Base-by-base conservation (phyloP, 1,284 basidiomycete genomes). In the Ganoderma multipileum region DNA sequence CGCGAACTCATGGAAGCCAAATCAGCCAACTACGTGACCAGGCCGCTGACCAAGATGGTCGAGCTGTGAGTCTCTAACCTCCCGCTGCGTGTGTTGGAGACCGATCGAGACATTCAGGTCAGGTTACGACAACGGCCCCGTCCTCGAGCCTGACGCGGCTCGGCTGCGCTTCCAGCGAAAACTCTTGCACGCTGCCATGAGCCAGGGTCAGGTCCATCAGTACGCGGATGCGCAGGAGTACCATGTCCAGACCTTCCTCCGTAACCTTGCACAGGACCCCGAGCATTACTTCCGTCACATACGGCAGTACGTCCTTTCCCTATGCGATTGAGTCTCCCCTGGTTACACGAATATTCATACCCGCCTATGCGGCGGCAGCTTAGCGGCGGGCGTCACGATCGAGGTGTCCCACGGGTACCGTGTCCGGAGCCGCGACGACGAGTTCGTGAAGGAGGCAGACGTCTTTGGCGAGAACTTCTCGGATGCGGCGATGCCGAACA, bases 371-470 rank as follows among this genome's bases (percentile, higher is more conserved):
- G 28, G 28, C 5, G 16, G 16, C 57, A 72, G 71, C 20, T 26
- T 71, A 23, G 52, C 66, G 2, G 68, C 66, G 12, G 70, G 69
- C 2, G 26, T 71, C 20, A 47, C 70, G 8, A 61, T 73, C 38
- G 68, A 71, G 63, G 61, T 73, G 3, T 68, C 71, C 36, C 68
- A 74, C 42, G 72, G 72, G 4, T 66, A 71, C 36, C 60, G 58
- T 2, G 70, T 76, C 33, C 50, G 47, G 16, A 70, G 63, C 41
- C 63, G 69, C 7, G 55, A 72, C 11, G 77, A 78, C 55, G 68
- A 65, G n/a, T 76, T 73, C 60, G 70, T 78, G n/a, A 58, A 65
- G 68, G 33, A 70, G n/a, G 74, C 77, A 5, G 70, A 75, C 3
- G 65, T 69, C 26, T 74, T 73, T 12, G 68, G 67, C 28, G 44